Evolutionary conservation across 306 rosid genomes (phyloP).

Genomic region (Dicorynia guianensis): DNA sequence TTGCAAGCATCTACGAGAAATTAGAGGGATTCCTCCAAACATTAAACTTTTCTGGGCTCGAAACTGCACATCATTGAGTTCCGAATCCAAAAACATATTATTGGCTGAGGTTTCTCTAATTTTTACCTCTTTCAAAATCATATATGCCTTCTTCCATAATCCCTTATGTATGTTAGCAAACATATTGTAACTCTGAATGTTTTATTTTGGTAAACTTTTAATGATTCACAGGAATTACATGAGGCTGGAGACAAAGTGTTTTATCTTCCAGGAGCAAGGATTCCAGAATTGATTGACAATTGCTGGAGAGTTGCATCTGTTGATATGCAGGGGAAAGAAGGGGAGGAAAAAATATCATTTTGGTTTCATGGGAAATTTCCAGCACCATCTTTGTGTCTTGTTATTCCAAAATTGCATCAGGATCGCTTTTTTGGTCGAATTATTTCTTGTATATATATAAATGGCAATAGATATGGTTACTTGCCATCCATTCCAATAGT

Average conservation of each 20-base stretch:
- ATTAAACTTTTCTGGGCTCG: background rate
- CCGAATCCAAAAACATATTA: background rate
- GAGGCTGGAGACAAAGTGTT: background rate
- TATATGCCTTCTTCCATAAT: too few species aligned
- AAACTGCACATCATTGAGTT: background rate
- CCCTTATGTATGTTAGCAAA: background rate
- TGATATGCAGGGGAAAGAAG: too few species aligned
- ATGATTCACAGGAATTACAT: background rate
- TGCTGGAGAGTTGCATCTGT: background rate
- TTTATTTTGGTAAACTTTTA: background rate
- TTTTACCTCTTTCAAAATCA: background rate
- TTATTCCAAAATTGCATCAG: too few species aligned
- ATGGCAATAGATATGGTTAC: too few species aligned
- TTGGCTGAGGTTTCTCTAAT: background rate
- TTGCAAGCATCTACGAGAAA: background rate
- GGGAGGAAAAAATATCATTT: background rate
- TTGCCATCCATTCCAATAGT: too few species aligned
- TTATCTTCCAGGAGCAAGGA: background rate
- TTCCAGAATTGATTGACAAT: background rate
- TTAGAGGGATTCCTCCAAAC: background rate
- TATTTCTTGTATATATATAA: too few species aligned
- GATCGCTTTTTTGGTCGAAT: too few species aligned
- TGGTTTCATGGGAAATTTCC: background rate
- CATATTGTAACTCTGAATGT: background rate
- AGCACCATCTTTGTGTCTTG: too few species aligned